phyloP scores from a whole-genome alignment of 345 rosid species.

The Schrenkiella parvula region DNA sequence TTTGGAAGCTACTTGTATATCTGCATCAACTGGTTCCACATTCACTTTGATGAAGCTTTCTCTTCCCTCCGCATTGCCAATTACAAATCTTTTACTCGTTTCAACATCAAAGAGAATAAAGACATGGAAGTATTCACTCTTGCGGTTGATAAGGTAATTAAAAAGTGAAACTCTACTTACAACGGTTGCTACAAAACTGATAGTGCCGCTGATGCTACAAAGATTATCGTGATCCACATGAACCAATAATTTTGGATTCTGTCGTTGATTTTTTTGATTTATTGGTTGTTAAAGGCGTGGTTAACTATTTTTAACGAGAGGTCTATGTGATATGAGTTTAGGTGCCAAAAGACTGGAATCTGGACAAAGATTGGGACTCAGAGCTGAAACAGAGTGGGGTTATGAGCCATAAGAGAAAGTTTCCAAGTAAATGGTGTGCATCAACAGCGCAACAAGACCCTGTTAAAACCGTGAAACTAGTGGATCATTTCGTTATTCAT shows the following conservation, averaged over 20 bases:
- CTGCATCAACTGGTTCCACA: slow-evolving; percentile 95
- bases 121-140: slow-evolving; percentile 94
- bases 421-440: slow-evolving; percentile 90
- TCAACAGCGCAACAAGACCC: slow-evolving; percentile 59
- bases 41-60: slow-evolving; percentile 98
- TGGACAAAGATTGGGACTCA: slow-evolving; percentile 73
- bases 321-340: slow-evolving; percentile 25
- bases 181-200: background rate
- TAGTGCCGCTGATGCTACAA: background rate
- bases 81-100: slow-evolving; percentile 91
- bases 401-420: slow-evolving; percentile 54
- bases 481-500: slow-evolving; percentile 61
- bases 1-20: slow-evolving; percentile 96
- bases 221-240: background rate
- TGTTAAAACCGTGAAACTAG: slow-evolving; percentile 60
- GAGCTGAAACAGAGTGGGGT: slow-evolving; percentile 52
- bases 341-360: slow-evolving; percentile 96
- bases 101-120: slow-evolving; percentile 63
- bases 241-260: background rate
- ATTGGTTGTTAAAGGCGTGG: background rate
- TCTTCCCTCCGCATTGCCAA: slow-evolving; percentile 98
- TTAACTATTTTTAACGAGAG: background rate
- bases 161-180: background rate
- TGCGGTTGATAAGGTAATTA: slow-evolving; percentile 92
- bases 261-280: background rate